Percentiles rank a stretch among this genome's conserved stretches.
Conservation (phyloP, 257 asterid genomes). For the Agastache rugosa region DNA sequence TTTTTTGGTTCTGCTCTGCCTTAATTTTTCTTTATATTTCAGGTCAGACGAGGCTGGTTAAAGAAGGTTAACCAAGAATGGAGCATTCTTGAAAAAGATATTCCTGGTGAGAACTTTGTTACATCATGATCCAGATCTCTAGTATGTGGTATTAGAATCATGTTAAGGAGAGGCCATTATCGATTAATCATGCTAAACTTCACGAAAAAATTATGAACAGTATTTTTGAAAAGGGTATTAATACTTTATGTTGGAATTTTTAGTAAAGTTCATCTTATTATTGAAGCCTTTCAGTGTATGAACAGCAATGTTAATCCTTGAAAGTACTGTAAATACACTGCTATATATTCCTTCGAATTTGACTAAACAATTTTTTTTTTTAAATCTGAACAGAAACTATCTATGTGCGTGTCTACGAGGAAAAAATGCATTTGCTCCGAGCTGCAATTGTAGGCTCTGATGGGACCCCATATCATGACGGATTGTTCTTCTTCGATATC, state of each 20-base stretch:
- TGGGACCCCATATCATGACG: conserved; percentile 98
- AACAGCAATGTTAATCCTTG: not conserved
- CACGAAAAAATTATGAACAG: not conserved
- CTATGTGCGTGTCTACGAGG: conserved; percentile 81
- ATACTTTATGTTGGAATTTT: not conserved
- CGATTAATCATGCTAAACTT: conserved; percentile 6
- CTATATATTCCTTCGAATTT: conserved; percentile 18
- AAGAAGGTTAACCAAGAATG: conserved; percentile 92
- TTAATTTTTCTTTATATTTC: conserved; percentile 36
- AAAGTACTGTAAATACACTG: not conserved
- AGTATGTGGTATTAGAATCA: not conserved
- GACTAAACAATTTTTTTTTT: too few relatives aligned
- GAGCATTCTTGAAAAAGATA: conserved; percentile 81
- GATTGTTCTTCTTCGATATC: conserved; percentile 85
- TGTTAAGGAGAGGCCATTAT: not conserved
- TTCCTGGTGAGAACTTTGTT: conserved; percentile 75
- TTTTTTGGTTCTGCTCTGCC: not conserved
- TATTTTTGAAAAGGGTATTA: not conserved
- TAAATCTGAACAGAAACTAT: conserved; percentile 67
- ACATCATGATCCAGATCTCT: not conserved
- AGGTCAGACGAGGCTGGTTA: conserved; percentile 78
- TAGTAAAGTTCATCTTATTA: not conserved
- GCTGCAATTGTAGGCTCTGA: conserved; percentile 78
- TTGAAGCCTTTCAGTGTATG: not conserved
- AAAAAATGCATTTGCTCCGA: conserved; percentile 78